Conservation (phyloP, 768 basidiomycete species). For the Fomitopsis serialis region DNA sequence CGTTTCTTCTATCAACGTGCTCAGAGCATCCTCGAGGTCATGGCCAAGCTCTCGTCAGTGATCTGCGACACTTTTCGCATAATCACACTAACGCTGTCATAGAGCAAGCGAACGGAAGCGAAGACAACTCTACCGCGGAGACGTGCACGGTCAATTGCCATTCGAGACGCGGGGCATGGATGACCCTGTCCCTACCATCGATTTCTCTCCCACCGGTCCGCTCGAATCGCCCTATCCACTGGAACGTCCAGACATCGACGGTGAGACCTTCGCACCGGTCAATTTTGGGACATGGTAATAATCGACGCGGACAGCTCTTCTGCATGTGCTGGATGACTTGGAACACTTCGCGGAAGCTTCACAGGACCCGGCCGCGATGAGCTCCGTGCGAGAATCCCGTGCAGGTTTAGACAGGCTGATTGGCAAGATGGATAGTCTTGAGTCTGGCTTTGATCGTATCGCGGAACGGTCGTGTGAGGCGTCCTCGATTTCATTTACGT, state of each 20-base stretch:
- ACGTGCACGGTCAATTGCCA: slow-evolving; percentile 81
- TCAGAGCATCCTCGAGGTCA: slow-evolving; percentile 74
- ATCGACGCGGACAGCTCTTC: slow-evolving; percentile 38
- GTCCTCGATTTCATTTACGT: too few relatives aligned
- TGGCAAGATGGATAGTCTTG: slow-evolving; percentile 72
- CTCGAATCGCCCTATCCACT: slow-evolving; percentile 61
- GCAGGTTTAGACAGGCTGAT: slow-evolving; percentile 62
- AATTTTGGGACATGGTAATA: slow-evolving; percentile 5
- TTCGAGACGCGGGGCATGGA: slow-evolving; percentile 82
- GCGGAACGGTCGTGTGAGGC: slow-evolving; percentile 75
- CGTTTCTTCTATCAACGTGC: slow-evolving; percentile 80
- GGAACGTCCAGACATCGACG: slow-evolving; percentile 63
- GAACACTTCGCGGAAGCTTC: slow-evolving; percentile 48
- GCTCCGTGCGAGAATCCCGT: slow-evolving; percentile 59
- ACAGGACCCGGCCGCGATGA: slow-evolving; percentile 40
- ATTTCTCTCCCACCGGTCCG: slow-evolving; percentile 69
- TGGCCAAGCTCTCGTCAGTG: slow-evolving; percentile 85
- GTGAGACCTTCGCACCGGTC: slow-evolving; percentile 34
- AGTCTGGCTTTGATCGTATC: slow-evolving; percentile 79
- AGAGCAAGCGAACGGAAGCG: slow-evolving; percentile 78
- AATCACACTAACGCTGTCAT: neutral
- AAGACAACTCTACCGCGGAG: slow-evolving; percentile 78
- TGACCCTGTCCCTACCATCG: slow-evolving; percentile 71
- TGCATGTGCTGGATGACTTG: slow-evolving; percentile 60
- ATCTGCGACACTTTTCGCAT: neutral